Evolutionary conservation across 805 yeast species (phyloP), one percentile per base, ranked within the genome.

Genomic region (Saturnispora silvae): DNA sequence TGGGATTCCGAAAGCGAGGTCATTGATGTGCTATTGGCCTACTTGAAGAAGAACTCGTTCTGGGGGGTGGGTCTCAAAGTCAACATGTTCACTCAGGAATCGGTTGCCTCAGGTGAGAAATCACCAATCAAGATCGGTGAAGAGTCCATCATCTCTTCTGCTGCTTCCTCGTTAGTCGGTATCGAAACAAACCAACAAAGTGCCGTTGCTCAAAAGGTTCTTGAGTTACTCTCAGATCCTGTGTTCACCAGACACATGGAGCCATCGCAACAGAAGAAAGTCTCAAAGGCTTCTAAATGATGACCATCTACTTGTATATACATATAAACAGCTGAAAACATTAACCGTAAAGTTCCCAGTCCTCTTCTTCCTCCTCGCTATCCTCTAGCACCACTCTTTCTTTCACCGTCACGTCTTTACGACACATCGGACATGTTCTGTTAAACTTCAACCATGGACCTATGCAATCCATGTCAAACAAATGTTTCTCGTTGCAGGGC

Each of bases 1-100:
- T 86, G 74, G 68, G 97, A 92, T 57, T 73, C 95, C 14, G 77
- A 81, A 41, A 79, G 87, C 1, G 95, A 84, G 52, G 79, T 81
- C 4, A 64, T 92, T 30, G 95, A 92, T 56, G 61, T 82, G 35
- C 77, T 86, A 75, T 65, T 89, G 39, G 74, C 92, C 19, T 80
- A 79, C 46, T 64, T 89, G 38, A 72, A 78, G 47, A 81, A 85
- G 57, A 74, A 89, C 58, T 68, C 84, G 4, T 67, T 81, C 34
- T 71, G 81, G 34, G 95, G 89, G 46, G 92, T 92, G 8, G 85
- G 89, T 47, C 74, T 86, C 56, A 78, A 77, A 53, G 92, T 94
- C 31, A 68, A 68, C 41, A 64, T 86, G 33, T 79, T 63, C 49
- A 65, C 68, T 22, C 57, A 63, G 35, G 81, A 77, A 54, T 59